A percentile compares a stretch with the other conserved stretches of the same genome.
phyloP scores from a whole-genome alignment of 2,329 filamentous ascomycete genomes.

The Didymella exigua region DNA sequence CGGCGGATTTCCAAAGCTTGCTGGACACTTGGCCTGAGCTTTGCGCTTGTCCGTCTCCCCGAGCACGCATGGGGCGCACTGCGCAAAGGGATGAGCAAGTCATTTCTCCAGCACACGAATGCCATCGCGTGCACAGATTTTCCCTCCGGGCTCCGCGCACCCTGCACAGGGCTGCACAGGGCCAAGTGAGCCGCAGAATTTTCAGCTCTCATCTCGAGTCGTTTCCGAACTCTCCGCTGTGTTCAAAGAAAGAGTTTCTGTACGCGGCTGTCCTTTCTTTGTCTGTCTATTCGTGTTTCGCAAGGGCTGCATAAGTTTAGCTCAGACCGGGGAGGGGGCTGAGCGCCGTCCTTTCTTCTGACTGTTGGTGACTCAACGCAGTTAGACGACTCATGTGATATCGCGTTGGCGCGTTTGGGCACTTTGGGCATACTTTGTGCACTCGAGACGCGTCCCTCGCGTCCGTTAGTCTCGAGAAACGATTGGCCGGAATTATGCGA shows the following conservation, averaged over 20 bases:
- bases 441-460: constrained; percentile 10
- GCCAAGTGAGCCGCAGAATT: constrained; percentile 16
- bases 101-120: constrained; percentile 9
- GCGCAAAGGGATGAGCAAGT: constrained; percentile 30
- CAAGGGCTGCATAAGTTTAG: constrained; percentile 37
- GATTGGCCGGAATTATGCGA: constrained; percentile 44
- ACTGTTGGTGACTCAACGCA: constrained; percentile 33
- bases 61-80: constrained; percentile 25
- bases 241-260: neutral
- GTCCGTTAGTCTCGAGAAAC: constrained; percentile 7
- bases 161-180: constrained; percentile 14
- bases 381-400: constrained; percentile 45
- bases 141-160: constrained; percentile 5
- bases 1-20: constrained; percentile 21
- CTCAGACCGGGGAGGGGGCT: constrained; percentile 29
- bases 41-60: constrained; percentile 15
- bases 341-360: constrained; percentile 24
- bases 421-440: constrained; percentile 27
- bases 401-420: constrained; percentile 40
- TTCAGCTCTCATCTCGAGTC: constrained; percentile 11
- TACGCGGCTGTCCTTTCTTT: constrained; percentile 27
- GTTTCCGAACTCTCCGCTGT: constrained; percentile 12
- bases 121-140: constrained; percentile 17
- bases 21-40: constrained; percentile 37
- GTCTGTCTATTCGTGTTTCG: constrained; percentile 36